phyloP scores from a whole-genome alignment of 805 yeast species.

The Zygosaccharomyces lentus region DNA sequence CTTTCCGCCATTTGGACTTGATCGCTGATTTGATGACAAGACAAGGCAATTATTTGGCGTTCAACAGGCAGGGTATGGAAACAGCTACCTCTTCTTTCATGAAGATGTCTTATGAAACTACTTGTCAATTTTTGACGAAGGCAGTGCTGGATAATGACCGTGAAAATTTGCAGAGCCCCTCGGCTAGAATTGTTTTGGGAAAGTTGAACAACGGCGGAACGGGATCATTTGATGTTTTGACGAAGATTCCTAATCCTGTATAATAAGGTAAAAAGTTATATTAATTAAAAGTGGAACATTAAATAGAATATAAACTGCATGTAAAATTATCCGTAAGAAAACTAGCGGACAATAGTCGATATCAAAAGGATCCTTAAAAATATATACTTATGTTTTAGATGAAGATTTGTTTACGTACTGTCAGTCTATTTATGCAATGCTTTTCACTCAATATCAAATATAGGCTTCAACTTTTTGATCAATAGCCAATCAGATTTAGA shows the following conservation, averaged over 20 bases:
- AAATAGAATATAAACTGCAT: background rate
- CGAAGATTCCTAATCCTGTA: slow-evolving; percentile 36
- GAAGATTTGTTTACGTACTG: background rate
- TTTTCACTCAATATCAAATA: slow-evolving; percentile 64
- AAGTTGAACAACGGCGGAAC: slow-evolving; percentile 90
- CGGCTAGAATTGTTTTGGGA: slow-evolving; percentile 91
- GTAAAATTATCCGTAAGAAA: background rate
- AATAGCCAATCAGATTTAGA: slow-evolving; percentile 94
- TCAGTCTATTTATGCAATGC: background rate
- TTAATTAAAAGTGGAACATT: slow-evolving; percentile 3
- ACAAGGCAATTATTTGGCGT: slow-evolving; percentile 94
- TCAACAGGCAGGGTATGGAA: slow-evolving; percentile 98
- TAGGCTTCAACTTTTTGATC: slow-evolving; percentile 79
- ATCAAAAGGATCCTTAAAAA: background rate
- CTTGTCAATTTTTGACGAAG: slow-evolving; percentile 94
- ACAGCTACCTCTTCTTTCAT: slow-evolving; percentile 90
- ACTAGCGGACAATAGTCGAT: background rate
- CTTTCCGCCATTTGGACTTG: slow-evolving; percentile 89
- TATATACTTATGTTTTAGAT: background rate
- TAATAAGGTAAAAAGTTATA: slow-evolving; percentile 2
- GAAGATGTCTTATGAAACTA: slow-evolving; percentile 99
- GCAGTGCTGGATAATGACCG: slow-evolving; percentile 90
- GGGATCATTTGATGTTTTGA: slow-evolving; percentile 81
- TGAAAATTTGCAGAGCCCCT: slow-evolving; percentile 85
- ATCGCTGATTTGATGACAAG: slow-evolving; percentile 99